Evolutionary conservation across 495 filamentous ascomycete genomes (phyloP).

Genomic region (Penicillium steckii): DNA sequence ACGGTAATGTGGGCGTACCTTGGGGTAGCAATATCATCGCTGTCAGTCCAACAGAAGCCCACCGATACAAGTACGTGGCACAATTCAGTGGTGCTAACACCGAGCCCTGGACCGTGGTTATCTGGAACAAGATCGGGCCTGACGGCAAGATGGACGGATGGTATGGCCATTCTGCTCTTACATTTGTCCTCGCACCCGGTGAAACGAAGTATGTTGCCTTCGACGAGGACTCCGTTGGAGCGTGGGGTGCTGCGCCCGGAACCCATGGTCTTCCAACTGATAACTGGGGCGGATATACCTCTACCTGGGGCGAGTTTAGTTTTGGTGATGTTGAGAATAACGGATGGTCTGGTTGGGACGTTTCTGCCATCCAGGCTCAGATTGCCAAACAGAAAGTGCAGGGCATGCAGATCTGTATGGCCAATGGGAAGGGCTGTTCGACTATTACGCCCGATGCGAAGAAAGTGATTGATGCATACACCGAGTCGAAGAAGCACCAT

Average conservation of each 20-base stretch:
- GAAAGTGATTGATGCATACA: constrained; percentile 36
- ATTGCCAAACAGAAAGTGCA: constrained; percentile 30
- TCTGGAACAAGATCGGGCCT: constrained; percentile 56
- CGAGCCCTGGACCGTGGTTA: constrained; percentile 38
- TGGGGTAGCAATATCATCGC: constrained; percentile 55
- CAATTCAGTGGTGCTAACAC: constrained; percentile 39
- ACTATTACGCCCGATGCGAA: constrained; percentile 28
- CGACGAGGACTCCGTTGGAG: constrained; percentile 45
- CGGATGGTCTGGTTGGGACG: constrained; percentile 45
- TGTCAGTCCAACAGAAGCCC: constrained; percentile 32
- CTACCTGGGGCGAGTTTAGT: constrained; percentile 47
- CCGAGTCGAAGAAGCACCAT: constrained; percentile 21
- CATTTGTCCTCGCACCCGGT: constrained; percentile 41
- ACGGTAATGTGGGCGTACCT: constrained; percentile 50
- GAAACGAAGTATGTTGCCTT: constrained; percentile 48
- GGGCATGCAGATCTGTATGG: constrained; percentile 38
- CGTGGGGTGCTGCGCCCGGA: constrained; percentile 38
- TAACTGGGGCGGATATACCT: constrained; percentile 36
- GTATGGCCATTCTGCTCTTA: constrained; percentile 44
- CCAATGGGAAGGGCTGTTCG: constrained; percentile 32
- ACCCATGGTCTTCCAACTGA: constrained; percentile 29
- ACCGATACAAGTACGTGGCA: constrained; percentile 47
- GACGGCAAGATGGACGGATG: constrained; percentile 44
- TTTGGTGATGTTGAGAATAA: constrained; percentile 36
- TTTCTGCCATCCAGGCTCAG: constrained; percentile 47